Conservation (phyloP, 352 stramenopile species). For the Poterioochromonas sp. region DNA sequence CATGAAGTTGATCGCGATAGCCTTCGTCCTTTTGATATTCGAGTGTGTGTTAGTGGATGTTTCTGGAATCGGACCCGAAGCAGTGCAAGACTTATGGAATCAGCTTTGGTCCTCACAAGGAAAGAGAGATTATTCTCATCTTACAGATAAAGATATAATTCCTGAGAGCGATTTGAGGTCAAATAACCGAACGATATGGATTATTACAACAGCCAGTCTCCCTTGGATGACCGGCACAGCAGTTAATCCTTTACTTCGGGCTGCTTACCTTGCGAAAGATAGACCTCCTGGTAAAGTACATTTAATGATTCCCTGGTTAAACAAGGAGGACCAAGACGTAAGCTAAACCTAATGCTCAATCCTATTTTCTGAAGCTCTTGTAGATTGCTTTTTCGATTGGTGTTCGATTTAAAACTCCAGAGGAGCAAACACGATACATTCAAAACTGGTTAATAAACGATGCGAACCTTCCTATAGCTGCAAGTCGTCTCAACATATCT, state of each 20-base stretch:
- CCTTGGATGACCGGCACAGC: conserved; percentile 59
- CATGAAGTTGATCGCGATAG: too few relatives aligned
- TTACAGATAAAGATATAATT: conserved; percentile 14
- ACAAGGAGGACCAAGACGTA: conserved; percentile 14
- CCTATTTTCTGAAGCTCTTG: not conserved
- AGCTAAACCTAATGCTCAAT: not conserved
- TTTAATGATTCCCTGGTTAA: conserved; percentile 25
- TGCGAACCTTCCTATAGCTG: conserved; percentile 18
- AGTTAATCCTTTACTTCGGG: conserved; percentile 56
- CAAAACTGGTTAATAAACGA: conserved; percentile 18
- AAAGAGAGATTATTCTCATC: not conserved
- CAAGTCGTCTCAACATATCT: conserved; percentile 33
- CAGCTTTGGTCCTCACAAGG: not conserved
- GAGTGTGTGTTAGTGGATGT: too few relatives aligned
- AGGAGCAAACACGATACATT: not conserved
- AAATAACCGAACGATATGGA: conserved; percentile 29
- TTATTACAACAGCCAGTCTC: conserved; percentile 49
- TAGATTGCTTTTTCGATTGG: not conserved
- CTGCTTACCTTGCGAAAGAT: conserved; percentile 49
- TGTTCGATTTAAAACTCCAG: not conserved
- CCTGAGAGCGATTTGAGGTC: conserved; percentile 22
- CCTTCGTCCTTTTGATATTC: too few relatives aligned
- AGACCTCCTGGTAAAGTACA: conserved; percentile 20
- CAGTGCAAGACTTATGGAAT: not conserved
- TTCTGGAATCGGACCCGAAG: too few relatives aligned